These are phyloP conservation scores for Saccharata proteae DNA, from an alignment of 2,329 filamentous ascomycete species.

Conservation along the genomic window DNA sequence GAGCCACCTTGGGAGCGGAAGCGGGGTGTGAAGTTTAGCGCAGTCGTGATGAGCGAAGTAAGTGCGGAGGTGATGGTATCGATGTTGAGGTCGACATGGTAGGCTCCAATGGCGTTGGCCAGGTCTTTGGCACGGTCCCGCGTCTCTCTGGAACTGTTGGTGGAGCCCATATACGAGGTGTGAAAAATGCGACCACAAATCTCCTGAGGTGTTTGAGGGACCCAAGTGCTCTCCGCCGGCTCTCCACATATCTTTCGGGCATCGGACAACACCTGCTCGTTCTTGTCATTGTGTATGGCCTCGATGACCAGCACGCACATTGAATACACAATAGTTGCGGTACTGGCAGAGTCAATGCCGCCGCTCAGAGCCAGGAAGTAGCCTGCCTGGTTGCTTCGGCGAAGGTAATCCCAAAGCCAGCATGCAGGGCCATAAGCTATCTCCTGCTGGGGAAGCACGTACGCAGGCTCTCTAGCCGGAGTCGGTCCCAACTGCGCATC, in stretches of 20 bases:
- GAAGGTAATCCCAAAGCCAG: conserved; percentile 55
- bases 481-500: conserved; percentile 36
- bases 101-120: conserved; percentile 49
- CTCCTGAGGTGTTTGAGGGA: conserved; percentile 47
- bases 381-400: conserved; percentile 39
- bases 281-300: conserved; percentile 37
- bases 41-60: conserved; percentile 45
- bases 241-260: conserved; percentile 40
- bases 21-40: conserved; percentile 47
- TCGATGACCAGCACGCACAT: conserved; percentile 47
- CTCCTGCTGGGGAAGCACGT: conserved; percentile 49
- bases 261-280: conserved; percentile 44
- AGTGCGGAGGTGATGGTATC: conserved; percentile 53
- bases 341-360: conserved; percentile 50
- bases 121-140: conserved; percentile 52
- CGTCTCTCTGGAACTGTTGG: conserved; percentile 55
- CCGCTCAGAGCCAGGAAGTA: conserved; percentile 47
- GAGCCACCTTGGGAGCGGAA: conserved; percentile 55
- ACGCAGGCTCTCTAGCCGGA: conserved; percentile 34
- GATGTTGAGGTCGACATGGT: conserved; percentile 64
- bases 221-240: conserved; percentile 32
- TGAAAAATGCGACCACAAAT: conserved; percentile 48
- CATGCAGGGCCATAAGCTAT: conserved; percentile 53
- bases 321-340: conserved; percentile 35
- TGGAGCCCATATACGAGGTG: conserved; percentile 57